Evolutionary conservation across 1,139 yeast genomes (phyloP).

Genomic region (Torulaspora pretoriensis): DNA sequence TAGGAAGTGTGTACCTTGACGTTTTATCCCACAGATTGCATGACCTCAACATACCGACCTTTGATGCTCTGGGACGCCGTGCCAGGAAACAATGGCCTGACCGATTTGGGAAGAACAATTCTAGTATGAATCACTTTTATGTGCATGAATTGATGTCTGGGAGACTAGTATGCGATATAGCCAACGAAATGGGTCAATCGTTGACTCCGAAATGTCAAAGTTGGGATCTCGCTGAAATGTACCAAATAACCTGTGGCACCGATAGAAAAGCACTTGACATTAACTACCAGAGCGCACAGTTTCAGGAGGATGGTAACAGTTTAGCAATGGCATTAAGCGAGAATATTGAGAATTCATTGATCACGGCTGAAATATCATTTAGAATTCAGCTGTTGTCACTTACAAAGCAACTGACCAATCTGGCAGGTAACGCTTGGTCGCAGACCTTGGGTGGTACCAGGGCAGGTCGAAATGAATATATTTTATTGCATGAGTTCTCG

Average conservation of each 20-base stretch:
- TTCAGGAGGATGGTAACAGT: conserved; percentile 63
- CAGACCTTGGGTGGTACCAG: conserved; percentile 92
- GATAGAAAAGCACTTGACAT: conserved; percentile 63
- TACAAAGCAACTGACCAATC: conserved; percentile 83
- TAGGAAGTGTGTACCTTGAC: conserved; percentile 75
- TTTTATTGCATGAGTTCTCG: conserved; percentile 86
- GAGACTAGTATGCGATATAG: conserved; percentile 83
- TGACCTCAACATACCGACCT: conserved; percentile 64
- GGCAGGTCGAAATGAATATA: conserved; percentile 92
- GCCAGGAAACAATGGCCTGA: conserved; percentile 73
- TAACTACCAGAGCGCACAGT: conserved; percentile 62
- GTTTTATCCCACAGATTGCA: conserved; percentile 78
- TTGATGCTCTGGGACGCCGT: conserved; percentile 85
- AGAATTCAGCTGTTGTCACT: conserved; percentile 80
- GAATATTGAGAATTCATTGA: conserved; percentile 60
- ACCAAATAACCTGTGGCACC: conserved; percentile 63
- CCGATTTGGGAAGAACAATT: conserved; percentile 53
- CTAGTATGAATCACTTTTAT: conserved; percentile 43
- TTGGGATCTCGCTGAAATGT: conserved; percentile 96
- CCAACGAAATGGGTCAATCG: conserved; percentile 93
- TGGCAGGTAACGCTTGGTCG: conserved; percentile 98
- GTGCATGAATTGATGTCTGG: conserved; percentile 77
- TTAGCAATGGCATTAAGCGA: conserved; percentile 69
- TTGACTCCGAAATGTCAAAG: conserved; percentile 87
- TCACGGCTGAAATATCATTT: conserved; percentile 75